A percentile compares a stretch with the other conserved stretches of the same genome.
These are phyloP conservation scores for Gentiana dahurica DNA, from an alignment of 257 asterid species.

Conservation along the genomic window DNA sequence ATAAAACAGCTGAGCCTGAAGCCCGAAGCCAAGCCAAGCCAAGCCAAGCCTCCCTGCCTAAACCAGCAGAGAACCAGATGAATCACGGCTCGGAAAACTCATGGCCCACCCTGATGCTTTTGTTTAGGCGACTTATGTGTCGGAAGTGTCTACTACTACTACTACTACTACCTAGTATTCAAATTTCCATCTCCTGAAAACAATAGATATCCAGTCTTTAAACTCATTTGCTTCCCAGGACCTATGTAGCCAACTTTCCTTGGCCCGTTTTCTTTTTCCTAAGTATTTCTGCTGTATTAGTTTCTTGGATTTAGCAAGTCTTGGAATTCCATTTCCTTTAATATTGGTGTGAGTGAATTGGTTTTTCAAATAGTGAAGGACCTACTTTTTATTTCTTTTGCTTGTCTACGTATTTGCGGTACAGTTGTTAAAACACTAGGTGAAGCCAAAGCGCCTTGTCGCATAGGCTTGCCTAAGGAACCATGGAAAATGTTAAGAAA, in stretches of 20 bases:
- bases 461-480: too few relatives aligned
- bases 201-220: constrained; percentile 49
- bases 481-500: too few relatives aligned
- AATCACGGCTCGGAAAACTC: constrained; percentile 55
- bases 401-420: too few relatives aligned
- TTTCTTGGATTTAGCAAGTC: not conserved
- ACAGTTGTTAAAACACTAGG: too few relatives aligned
- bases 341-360: too few relatives aligned
- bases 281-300: constrained; percentile 40
- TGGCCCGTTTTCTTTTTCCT: constrained; percentile 26
- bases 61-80: constrained; percentile 88
- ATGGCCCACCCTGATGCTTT: constrained; percentile 84
- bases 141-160: constrained; percentile 52
- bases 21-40: constrained; percentile 99
- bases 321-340: too few relatives aligned
- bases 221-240: constrained; percentile 56
- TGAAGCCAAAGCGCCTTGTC: too few relatives aligned
- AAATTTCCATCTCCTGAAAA: constrained; percentile 54
- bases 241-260: constrained; percentile 49
- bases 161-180: constrained; percentile 54
- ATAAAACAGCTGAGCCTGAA: constrained; percentile 88
- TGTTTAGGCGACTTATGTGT: constrained; percentile 22
- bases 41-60: constrained; percentile 57
- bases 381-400: too few relatives aligned
- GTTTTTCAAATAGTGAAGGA: too few relatives aligned